phyloP scores from a whole-genome alignment of 2,329 filamentous ascomycete genomes.

The Ceratocystis smalleyi region DNA sequence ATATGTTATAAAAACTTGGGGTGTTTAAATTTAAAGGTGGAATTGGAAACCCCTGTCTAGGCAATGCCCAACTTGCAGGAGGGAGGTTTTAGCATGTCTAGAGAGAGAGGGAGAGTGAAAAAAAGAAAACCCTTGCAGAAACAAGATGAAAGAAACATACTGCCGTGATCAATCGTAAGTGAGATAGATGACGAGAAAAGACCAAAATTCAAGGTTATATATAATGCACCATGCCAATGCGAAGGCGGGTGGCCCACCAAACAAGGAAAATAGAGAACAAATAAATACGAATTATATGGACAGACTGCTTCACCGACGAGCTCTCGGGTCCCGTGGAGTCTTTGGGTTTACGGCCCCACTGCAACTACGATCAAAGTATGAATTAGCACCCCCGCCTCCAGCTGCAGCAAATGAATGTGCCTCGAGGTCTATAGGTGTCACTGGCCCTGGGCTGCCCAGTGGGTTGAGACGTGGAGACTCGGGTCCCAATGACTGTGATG shows the following conservation, averaged over 20 bases:
- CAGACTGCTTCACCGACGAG: neutral
- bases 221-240: no score
- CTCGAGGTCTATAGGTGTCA: constrained; percentile 45
- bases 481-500: constrained; percentile 26
- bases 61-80: no score
- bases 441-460: constrained; percentile 42
- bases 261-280: no score
- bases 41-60: no score
- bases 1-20: no score
- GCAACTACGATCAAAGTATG: constrained; percentile 18
- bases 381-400: neutral
- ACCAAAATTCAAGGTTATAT: no score
- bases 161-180: neutral
- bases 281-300: no score
- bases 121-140: neutral
- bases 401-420: constrained; percentile 22
- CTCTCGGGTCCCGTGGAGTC: neutral
- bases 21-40: no score
- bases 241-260: no score
- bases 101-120: neutral
- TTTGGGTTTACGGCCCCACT: neutral
- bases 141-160: neutral
- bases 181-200: neutral
- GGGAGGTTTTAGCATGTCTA: no score
- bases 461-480: constrained; percentile 35